A percentile compares a stretch with the other conserved stretches of the same genome.
These are phyloP conservation scores for Scalesia atractyloides DNA, from an alignment of 129 eudicot species.

Conservation along the genomic window DNA sequence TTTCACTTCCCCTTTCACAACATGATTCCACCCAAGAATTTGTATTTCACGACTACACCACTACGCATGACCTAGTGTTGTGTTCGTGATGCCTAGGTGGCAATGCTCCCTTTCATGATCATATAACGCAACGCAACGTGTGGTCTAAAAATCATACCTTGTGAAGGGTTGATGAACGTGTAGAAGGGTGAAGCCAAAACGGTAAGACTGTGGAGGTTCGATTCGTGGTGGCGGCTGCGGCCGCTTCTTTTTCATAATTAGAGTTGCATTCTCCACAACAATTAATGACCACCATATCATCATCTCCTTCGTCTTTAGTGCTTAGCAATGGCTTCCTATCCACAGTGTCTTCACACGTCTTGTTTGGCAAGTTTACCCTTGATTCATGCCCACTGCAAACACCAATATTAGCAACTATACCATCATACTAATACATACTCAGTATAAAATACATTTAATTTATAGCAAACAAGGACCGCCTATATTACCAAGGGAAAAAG, in stretches of 20 bases:
- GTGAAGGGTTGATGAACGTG: slow-evolving; percentile 32
- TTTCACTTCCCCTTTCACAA: no score
- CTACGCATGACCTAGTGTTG: no score
- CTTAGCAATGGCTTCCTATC: slow-evolving; percentile 45
- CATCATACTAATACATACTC: background rate
- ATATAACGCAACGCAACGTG: no score
- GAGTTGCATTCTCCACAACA: slow-evolving; percentile 74
- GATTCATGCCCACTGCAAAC: slow-evolving; percentile 57
- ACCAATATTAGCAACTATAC: slow-evolving; percentile 3
- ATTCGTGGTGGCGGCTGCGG: slow-evolving; percentile 26
- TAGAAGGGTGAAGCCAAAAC: slow-evolving; percentile 64
- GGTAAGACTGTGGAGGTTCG: slow-evolving; percentile 49
- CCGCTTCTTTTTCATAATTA: slow-evolving; percentile 76
- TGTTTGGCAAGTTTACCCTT: slow-evolving; percentile 39
- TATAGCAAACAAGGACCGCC: background rate
- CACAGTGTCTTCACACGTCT: slow-evolving; percentile 34
- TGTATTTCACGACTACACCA: no score
- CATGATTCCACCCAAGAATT: no score
- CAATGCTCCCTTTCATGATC: no score
- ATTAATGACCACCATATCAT: slow-evolving; percentile 36
- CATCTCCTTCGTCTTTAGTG: slow-evolving; percentile 57
- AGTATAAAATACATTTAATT: background rate
- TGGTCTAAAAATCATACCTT: slow-evolving; percentile 38
- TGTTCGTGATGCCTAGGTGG: no score
- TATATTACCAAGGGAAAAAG: background rate